Conservation (phyloP, 805 yeast genomes). For the Yamadazyma ubonensis region DNA sequence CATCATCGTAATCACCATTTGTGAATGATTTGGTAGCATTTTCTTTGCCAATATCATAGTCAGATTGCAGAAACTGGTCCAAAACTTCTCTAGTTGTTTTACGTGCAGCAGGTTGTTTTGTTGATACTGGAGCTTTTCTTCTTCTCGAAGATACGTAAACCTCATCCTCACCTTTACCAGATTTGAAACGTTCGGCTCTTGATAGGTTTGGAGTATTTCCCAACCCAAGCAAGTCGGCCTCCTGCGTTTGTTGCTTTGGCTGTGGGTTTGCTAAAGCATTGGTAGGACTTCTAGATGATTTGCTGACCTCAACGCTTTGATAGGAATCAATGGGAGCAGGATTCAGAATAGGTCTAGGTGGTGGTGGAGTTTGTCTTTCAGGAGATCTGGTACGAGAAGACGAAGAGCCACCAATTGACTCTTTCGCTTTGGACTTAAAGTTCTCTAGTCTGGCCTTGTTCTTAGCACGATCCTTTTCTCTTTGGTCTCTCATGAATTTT, state of each 20-base stretch:
- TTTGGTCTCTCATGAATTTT: conserved; percentile 36
- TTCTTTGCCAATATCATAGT: conserved; percentile 48
- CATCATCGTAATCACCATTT: conserved; percentile 77
- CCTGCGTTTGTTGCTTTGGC: conserved; percentile 6
- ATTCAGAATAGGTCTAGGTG: conserved; percentile 6
- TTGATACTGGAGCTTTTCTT: conserved; percentile 12
- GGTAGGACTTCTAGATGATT: too few relatives aligned
- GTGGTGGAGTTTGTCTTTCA: neutral
- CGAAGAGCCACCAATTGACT: conserved; percentile 9
- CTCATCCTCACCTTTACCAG: conserved; percentile 17
- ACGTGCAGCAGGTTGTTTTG: conserved; percentile 4
- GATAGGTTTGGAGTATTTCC: too few relatives aligned
- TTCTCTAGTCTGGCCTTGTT: conserved; percentile 24
- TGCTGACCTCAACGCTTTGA: too few relatives aligned
- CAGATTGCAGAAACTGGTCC: conserved; percentile 39
- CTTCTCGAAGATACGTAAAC: conserved; percentile 26
- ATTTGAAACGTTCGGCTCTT: conserved; percentile 27
- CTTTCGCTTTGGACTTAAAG: conserved; percentile 12
- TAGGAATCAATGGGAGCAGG: too few relatives aligned
- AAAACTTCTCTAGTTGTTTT: conserved; percentile 22
- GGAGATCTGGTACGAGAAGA: conserved; percentile 10
- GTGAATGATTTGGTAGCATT: conserved; percentile 65
- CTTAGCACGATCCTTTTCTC: conserved; percentile 36
- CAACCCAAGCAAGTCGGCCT: conserved; percentile 31
- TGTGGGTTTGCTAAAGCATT: too few relatives aligned